Percentiles rank a stretch among this genome's conserved stretches.
phyloP scores from a whole-genome alignment of 2,329 filamentous ascomycete species.

The Hyphodiscus sp. region DNA sequence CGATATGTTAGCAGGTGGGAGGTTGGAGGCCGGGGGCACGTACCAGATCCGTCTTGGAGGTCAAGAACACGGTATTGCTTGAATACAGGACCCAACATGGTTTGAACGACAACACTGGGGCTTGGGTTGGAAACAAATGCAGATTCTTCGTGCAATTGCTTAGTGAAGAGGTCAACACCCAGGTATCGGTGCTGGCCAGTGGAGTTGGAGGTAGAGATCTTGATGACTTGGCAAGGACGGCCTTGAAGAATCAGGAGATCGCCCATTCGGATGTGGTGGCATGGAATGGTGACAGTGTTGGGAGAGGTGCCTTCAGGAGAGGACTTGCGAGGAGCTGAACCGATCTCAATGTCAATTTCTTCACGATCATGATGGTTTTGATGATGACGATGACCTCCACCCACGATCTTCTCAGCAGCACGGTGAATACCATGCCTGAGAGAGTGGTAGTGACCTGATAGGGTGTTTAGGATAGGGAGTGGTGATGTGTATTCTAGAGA shows the following conservation, averaged over 20 bases:
- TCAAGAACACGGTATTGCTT: constrained; percentile 99
- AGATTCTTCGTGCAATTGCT: constrained; percentile 98
- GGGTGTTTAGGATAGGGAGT: constrained; percentile 22
- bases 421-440: constrained; percentile 65
- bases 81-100: constrained; percentile 98
- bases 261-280: constrained; percentile 98
- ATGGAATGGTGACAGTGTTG: constrained; percentile 96
- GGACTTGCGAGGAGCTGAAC: constrained; percentile 8
- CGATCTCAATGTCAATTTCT: constrained; percentile 27
- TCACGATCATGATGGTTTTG: constrained; percentile 32
- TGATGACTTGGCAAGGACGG: constrained; percentile 99
- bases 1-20: constrained; percentile 8
- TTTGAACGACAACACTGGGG: constrained; percentile 95
- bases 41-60: constrained; percentile 72
- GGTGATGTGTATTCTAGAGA: constrained; percentile 7
- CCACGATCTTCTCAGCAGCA: constrained; percentile 27
- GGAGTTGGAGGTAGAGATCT: constrained; percentile 95
- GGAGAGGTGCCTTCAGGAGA: constrained; percentile 33
- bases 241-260: constrained; percentile 98
- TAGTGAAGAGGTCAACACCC: constrained; percentile 99
- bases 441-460: constrained; percentile 62
- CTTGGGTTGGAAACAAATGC: constrained; percentile 96
- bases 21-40: constrained; percentile 23
- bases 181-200: constrained; percentile 99
- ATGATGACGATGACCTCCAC: constrained; percentile 35